Base-by-base conservation (phyloP, 2,329 filamentous ascomycete species). In the Annulohypoxylon truncatum region DNA sequence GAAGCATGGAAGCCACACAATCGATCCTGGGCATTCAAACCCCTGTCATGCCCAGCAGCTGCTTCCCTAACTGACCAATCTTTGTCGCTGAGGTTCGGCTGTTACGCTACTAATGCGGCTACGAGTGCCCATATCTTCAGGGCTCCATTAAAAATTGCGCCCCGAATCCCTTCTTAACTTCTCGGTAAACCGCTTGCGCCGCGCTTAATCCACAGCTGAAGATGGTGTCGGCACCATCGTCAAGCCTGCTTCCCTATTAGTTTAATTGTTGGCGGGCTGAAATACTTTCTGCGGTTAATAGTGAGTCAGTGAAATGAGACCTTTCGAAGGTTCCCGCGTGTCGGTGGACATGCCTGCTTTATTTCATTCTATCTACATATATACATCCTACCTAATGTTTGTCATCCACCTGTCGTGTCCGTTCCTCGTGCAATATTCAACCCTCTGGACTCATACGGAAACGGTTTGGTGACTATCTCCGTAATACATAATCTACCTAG, bases 71-170 rank as follows among this genome's bases (percentile, higher is more conserved):
- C 33, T 28, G 55, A 24, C 61, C 61, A 64, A 64, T 64, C 54
- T 20, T 3, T 26, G 5, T 29, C 42, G 24, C 20, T 20, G 3
- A 59, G 8, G 7, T 35, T 54, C 42, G 35, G 42, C 24, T 54
- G 40, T 38, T 50, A 51, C 52, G 15, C 54, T 44, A 28, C 54
- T 46, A 56, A 51, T 50, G 53, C 53, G 53, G 53, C 40, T 56
- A 56, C 53, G 53, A 56, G 18, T 28, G 35, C 15, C 20, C 24
- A 46, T n/a, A 46, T 6, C 10, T 26, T 20, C 10, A 13, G 12
- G 20, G 2, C 35, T 20, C 24, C 51, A 26, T 12, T 28, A 35
- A 56, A 35, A 35, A 56, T 56, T 56, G 53, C 26, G 53, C 53
- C 53, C 52, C 52, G 31, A 33, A 55, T 33, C 44, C 5, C n/a